phyloP scores from a whole-genome alignment of 257 asterid species.

The Gentiana straminea region DNA sequence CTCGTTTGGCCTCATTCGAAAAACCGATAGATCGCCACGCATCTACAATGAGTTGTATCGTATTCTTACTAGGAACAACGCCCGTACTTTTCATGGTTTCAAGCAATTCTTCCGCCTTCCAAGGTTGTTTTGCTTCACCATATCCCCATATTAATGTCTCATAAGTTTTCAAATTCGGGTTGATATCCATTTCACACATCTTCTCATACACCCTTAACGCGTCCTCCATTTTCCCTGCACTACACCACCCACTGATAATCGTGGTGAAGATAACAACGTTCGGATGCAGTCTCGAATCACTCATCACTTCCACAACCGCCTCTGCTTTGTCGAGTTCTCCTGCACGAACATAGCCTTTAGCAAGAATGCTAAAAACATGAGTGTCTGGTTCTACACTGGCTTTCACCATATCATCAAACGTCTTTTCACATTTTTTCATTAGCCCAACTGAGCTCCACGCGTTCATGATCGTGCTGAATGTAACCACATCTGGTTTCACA shows the following conservation, averaged over 20 bases:
- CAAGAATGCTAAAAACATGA: conserved; percentile 85
- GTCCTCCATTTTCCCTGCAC: conserved; percentile 61
- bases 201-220: conserved; percentile 45
- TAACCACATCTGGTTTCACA: conserved; percentile 75
- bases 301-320: conserved; percentile 46
- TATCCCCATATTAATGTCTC: conserved; percentile 95
- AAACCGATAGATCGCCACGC: conserved; percentile 86
- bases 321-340: conserved; percentile 72
- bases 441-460: conserved; percentile 85
- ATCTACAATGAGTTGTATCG: conserved; percentile 74
- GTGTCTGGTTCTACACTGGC: conserved; percentile 67
- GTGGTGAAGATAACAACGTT: conserved; percentile 87
- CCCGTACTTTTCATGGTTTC: conserved; percentile 53
- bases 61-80: conserved; percentile 37
- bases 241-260: conserved; percentile 96
- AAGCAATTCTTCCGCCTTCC: conserved; percentile 79
- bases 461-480: conserved; percentile 93
- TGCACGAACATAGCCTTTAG: conserved; percentile 85
- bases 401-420: conserved; percentile 65
- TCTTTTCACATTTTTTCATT: conserved; percentile 70
- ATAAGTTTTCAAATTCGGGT: conserved; percentile 69
- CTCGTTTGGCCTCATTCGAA: conserved; percentile 46
- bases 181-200: conserved; percentile 52
- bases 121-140: conserved; percentile 83
- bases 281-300: conserved; percentile 41